These are phyloP conservation scores for Plantago rigida DNA, from an alignment of 305 asterid species.

Conservation along the genomic window DNA sequence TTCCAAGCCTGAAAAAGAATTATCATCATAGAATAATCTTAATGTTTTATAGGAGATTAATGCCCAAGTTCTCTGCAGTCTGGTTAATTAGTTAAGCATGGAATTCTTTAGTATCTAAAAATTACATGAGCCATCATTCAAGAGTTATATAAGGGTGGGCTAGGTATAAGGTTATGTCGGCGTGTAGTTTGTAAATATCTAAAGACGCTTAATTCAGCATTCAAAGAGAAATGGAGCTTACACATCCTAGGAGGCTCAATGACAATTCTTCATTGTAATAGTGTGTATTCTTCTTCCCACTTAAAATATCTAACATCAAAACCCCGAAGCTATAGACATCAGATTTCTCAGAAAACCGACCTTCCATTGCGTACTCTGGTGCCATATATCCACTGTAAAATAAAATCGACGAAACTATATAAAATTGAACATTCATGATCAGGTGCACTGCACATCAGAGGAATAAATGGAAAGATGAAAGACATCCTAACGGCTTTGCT, in stretches of 20 bases:
- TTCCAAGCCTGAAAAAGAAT: slow-evolving; percentile 41
- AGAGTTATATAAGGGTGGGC: not conserved
- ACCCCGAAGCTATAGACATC: slow-evolving; percentile 47
- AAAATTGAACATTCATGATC: no score
- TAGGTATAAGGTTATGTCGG: no score
- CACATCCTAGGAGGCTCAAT: slow-evolving; percentile 40
- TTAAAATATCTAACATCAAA: slow-evolving; percentile 37
- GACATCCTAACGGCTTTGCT: not conserved
- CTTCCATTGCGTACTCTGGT: slow-evolving; percentile 48
- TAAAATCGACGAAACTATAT: not conserved
- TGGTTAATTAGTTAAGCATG: no score
- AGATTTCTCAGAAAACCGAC: slow-evolving; percentile 41
- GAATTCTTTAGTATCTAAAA: no score
- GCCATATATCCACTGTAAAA: slow-evolving; percentile 43
- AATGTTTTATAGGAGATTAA: not conserved
- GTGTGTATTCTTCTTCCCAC: slow-evolving; percentile 37
- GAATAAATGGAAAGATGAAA: not conserved
- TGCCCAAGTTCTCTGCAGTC: no score
- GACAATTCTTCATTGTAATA: slow-evolving; percentile 34
- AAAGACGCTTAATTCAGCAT: no score
- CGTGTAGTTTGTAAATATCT: no score
- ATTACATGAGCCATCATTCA: not conserved
- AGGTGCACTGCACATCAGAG: no score
- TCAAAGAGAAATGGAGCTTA: slow-evolving; percentile 20
- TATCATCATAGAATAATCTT: not conserved